Base-by-base conservation (phyloP, 2,329 filamentous ascomycete genomes). In the Penicillium vulpinum region DNA sequence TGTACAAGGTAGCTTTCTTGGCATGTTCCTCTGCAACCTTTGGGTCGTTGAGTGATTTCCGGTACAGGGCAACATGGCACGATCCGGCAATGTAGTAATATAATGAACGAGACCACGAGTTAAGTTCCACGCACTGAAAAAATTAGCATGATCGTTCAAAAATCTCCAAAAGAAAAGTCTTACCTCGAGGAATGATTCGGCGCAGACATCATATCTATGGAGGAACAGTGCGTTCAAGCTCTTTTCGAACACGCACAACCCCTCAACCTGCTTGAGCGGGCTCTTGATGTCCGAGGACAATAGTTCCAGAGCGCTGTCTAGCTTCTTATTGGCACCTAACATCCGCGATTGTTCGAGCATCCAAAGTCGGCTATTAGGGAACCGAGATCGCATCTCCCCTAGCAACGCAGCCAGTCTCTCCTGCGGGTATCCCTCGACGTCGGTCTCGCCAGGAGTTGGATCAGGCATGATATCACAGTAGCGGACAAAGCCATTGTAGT, bases 31-130 rank as follows among this genome's bases (percentile, higher is more conserved):
- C 74, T 0, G 87, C 85, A 41, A 83, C 76, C 0, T 67, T 61
- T 4, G 72, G 66, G 31, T 75, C 70, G 15, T 61, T 36, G 18
- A 66, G 51, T 16, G 60, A 58, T 72, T 75, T 46, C 10, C 94
- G 86, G 74, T 97, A 97, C 5, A 91, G 80, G 67, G 94, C 91
- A 1, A 97, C 76, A 63, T 95, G 87, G 0, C 89, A 88, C 13
- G 84, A 83, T 8, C 88, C 94, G 2, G 90, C 89, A 62, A 96
- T 89, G 75, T 92, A 97, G 71, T 91, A 91, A 77, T 99, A 97
- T 51, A 97, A 73, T 0, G 88, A 86, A 51, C 92, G 91, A 54
- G 88, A 92, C 94, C 94, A 97, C 65, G 90, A 90, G 75, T 96
- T 97, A 54, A 94, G 81, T 53, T 90, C 87, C 11, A 90, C 79